Evolutionary conservation across 2,329 filamentous ascomycete genomes (phyloP).

Genomic region (Fusarium vanettenii): DNA sequence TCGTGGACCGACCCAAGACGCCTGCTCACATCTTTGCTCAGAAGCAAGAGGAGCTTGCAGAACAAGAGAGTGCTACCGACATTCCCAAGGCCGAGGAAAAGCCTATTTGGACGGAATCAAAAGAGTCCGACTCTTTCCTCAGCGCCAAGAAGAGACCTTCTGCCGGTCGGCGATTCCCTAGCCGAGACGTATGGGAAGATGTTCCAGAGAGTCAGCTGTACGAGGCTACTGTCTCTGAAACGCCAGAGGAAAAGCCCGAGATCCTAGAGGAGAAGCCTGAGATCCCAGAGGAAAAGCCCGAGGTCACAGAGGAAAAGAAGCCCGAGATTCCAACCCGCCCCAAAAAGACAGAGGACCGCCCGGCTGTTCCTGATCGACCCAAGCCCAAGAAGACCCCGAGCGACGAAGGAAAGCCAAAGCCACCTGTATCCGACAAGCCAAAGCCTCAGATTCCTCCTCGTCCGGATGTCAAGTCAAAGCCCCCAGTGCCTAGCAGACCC

Average conservation of each 20-base stretch:
- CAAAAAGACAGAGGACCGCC: conserved; percentile 58
- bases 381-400: conserved; percentile 60
- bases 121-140: conserved; percentile 56
- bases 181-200: conserved; percentile 95
- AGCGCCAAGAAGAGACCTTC: conserved; percentile 64
- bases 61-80: conserved; percentile 59
- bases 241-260: conserved; percentile 41
- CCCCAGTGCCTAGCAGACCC: conserved; percentile 80
- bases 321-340: conserved; percentile 48
- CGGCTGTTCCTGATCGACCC: conserved; percentile 63
- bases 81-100: conserved; percentile 46
- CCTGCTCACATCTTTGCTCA: conserved; percentile 74
- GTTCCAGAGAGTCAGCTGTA: conserved; percentile 84
- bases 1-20: conserved; percentile 60
- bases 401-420: conserved; percentile 55
- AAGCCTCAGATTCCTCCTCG: conserved; percentile 72
- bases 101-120: conserved; percentile 58
- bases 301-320: conserved; percentile 38
- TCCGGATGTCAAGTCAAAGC: conserved; percentile 78
- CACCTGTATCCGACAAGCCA: conserved; percentile 62
- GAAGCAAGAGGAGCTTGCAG: conserved; percentile 73
- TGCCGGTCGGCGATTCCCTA: conserved; percentile 82
- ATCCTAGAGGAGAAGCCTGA: conserved; percentile 41
- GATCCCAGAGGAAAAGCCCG: conserved; percentile 24
- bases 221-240: conserved; percentile 74